Conservation (phyloP, 176 grass and related monocot genomes). For the Oryza officinalis region DNA sequence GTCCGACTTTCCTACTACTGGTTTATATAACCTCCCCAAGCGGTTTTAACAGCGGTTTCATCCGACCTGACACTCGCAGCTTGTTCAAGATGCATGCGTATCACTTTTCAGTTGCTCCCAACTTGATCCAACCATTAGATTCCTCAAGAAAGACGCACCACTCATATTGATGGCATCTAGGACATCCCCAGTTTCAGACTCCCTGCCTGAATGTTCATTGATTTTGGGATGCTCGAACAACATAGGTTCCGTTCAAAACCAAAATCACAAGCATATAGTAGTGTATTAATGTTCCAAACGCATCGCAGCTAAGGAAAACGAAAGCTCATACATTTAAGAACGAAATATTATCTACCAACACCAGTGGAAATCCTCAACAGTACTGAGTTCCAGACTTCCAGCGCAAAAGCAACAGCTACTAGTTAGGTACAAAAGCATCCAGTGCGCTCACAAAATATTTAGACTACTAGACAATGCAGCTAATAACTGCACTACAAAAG, state of each 20-base stretch:
- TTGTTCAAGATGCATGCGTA: not conserved
- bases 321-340: too few species aligned
- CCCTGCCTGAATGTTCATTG: conserved; percentile 53
- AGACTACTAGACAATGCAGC: not conserved
- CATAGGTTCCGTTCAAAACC: too few species aligned
- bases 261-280: too few species aligned
- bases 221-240: too few species aligned
- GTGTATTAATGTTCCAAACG: too few species aligned
- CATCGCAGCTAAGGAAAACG: too few species aligned
- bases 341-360: not conserved
- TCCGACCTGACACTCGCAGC: too few species aligned
- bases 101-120: not conserved
- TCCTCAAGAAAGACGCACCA: conserved; percentile 67
- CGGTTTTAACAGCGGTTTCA: too few species aligned
- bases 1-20: too few species aligned
- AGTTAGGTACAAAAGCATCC: not conserved
- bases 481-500: not conserved
- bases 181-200: conserved; percentile 48
- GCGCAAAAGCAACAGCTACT: not conserved
- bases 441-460: not conserved
- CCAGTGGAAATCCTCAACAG: not conserved
- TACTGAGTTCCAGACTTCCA: not conserved
- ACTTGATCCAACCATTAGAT: conserved; percentile 58
- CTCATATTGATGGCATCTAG: conserved; percentile 50
- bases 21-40: too few species aligned